A percentile compares a stretch with the other conserved stretches of the same genome.
Conservation (phyloP, 208 protist species). For the Crithidia thermophila region DNA sequence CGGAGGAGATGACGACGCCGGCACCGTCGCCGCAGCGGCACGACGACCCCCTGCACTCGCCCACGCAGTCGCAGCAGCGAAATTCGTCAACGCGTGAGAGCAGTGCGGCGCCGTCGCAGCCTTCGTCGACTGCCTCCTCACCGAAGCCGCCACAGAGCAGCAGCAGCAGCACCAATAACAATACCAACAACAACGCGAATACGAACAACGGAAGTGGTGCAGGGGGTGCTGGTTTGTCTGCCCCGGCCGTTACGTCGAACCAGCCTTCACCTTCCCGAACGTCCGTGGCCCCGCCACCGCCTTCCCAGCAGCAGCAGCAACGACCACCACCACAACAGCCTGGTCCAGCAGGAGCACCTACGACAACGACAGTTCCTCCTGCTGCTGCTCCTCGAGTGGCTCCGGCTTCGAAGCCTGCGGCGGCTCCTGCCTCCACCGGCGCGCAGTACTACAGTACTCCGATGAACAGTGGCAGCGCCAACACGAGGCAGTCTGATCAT, state of each 20-base stretch:
- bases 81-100: neutral
- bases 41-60: conserved; percentile 14
- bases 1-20: neutral
- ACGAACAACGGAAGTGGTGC: too few relatives aligned
- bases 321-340: neutral
- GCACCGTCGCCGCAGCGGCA: neutral
- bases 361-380: neutral
- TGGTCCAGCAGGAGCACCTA: neutral
- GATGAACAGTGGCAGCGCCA: too few relatives aligned
- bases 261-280: neutral
- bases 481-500: conserved; percentile 13
- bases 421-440: neutral
- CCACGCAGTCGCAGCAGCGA: neutral
- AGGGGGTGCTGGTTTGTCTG: too few relatives aligned
- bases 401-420: neutral
- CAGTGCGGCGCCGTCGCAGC: neutral
- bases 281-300: neutral
- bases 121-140: neutral
- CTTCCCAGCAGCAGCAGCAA: neutral
- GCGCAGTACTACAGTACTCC: conserved; percentile 17
- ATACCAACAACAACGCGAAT: too few relatives aligned
- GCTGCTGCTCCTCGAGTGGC: neutral
- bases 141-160: too few relatives aligned
- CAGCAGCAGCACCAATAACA: too few relatives aligned
- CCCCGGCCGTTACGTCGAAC: too few relatives aligned